Conservation (phyloP, 805 yeast species). For the Metschnikowia lochheadii region DNA sequence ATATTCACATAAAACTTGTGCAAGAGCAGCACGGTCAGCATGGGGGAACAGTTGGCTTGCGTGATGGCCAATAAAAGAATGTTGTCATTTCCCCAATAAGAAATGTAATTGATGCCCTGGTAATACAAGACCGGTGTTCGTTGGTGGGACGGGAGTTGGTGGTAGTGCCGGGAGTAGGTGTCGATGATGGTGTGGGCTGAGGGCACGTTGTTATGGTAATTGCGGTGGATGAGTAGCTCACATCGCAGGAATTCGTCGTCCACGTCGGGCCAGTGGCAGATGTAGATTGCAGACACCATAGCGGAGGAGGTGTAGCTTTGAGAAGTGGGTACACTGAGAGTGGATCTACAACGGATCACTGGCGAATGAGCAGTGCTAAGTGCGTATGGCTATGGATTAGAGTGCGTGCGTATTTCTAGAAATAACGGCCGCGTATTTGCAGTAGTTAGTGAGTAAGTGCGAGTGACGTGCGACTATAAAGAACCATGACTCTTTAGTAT, state of each 20-base stretch:
- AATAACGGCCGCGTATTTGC: background rate
- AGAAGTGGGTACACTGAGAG: background rate
- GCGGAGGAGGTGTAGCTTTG: background rate
- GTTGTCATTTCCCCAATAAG: conserved; percentile 44
- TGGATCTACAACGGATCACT: background rate
- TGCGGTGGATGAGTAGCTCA: conserved; percentile 33
- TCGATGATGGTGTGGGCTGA: conserved; percentile 20
- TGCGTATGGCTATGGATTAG: too few relatives aligned
- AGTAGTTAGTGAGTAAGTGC: background rate
- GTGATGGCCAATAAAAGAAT: conserved; percentile 41
- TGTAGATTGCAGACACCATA: conserved; percentile 38
- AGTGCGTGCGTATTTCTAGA: too few relatives aligned
- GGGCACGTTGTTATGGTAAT: conserved; percentile 31
- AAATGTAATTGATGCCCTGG: conserved; percentile 54
- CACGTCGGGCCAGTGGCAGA: conserved; percentile 33
- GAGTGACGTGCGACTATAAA: too few relatives aligned
- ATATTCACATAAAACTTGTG: conserved; percentile 33
- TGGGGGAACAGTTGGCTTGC: conserved; percentile 48
- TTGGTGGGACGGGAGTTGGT: conserved; percentile 10
- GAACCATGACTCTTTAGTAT: too few relatives aligned
- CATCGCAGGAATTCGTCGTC: conserved; percentile 22
- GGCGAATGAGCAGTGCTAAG: too few relatives aligned
- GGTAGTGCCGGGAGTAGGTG: conserved; percentile 24
- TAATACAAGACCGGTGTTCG: conserved; percentile 42
- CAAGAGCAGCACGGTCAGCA: conserved; percentile 56